Percentiles rank a stretch among this genome's conserved stretches.
phyloP scores from a whole-genome alignment of 768 basidiomycete genomes.

The Gelatoporia subvermispora region DNA sequence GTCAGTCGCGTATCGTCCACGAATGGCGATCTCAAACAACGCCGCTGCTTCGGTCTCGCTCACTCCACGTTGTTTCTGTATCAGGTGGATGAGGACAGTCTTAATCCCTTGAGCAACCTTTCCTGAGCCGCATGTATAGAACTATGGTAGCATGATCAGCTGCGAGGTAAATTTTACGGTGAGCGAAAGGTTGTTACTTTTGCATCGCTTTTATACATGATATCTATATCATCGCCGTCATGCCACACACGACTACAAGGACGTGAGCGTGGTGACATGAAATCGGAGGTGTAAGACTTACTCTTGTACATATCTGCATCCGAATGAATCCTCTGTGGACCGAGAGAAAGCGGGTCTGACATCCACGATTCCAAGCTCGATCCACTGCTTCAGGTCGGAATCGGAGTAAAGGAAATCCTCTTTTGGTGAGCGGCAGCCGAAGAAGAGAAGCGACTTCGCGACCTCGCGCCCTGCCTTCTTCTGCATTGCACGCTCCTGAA shows the following conservation, averaged over 20 bases:
- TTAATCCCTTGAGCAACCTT: slow-evolving; percentile 36
- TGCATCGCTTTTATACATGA: slow-evolving; percentile 30
- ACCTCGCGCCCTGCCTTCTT: slow-evolving; percentile 38
- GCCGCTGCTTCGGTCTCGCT: slow-evolving; percentile 25
- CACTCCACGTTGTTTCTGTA: slow-evolving; percentile 21
- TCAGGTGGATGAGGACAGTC: slow-evolving; percentile 31
- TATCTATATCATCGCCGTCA: slow-evolving; percentile 32
- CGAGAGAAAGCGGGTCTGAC: slow-evolving; percentile 38
- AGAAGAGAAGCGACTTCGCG: slow-evolving; percentile 39
- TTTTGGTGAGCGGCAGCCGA: slow-evolving; percentile 39
- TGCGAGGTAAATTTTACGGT: neutral
- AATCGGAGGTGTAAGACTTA: slow-evolving; percentile 8
- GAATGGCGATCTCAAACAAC: slow-evolving; percentile 29
- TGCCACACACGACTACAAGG: slow-evolving; percentile 36
- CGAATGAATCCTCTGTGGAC: slow-evolving; percentile 12
- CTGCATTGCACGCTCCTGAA: slow-evolving; percentile 45
- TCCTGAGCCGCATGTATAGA: slow-evolving; percentile 41
- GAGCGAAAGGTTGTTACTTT: slow-evolving; percentile 24
- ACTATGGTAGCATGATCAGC: slow-evolving; percentile 20
- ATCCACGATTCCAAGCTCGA: slow-evolving; percentile 36
- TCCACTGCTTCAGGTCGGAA: slow-evolving; percentile 39
- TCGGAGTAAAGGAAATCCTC: slow-evolving; percentile 41
- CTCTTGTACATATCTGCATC: slow-evolving; percentile 28
- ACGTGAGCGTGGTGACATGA: neutral
- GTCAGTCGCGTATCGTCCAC: slow-evolving; percentile 40